A percentile compares a stretch with the other conserved stretches of the same genome.
Conservation (phyloP, 768 basidiomycete species). For the Ramaria rubella region DNA sequence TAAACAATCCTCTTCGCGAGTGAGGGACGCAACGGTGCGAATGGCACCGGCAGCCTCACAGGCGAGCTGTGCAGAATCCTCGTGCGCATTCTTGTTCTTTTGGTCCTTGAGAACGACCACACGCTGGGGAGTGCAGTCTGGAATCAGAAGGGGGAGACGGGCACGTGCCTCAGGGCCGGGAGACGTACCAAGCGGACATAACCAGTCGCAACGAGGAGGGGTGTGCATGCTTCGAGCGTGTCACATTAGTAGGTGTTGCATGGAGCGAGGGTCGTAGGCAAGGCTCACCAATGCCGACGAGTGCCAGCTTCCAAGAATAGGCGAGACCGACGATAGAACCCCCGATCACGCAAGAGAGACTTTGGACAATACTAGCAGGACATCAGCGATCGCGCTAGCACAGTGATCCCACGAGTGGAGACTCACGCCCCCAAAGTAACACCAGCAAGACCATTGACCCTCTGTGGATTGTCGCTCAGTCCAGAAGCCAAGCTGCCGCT, state of each 20-base stretch:
- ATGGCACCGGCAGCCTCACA: constrained; percentile 90
- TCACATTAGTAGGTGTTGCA: background rate
- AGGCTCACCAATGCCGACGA: constrained; percentile 75
- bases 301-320: constrained; percentile 71
- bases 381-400: background rate
- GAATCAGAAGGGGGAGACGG: too few species aligned
- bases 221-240: constrained; percentile 59
- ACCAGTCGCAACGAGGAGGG: constrained; percentile 62
- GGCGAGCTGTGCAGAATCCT: constrained; percentile 76
- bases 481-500: constrained; percentile 76
- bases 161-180: background rate
- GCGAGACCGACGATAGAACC: constrained; percentile 73
- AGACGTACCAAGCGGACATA: constrained; percentile 69
- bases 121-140: constrained; percentile 31
- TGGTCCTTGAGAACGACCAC: constrained; percentile 88
- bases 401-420: background rate
- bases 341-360: constrained; percentile 56
- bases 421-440: constrained; percentile 75
- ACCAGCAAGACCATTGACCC: constrained; percentile 82
- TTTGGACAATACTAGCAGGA: constrained; percentile 63
- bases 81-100: constrained; percentile 73
- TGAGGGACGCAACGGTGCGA: constrained; percentile 83
- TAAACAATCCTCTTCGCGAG: constrained; percentile 76
- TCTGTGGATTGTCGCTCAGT: constrained; percentile 83
- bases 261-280: background rate